Percentiles rank a stretch among this genome's conserved stretches.
Evolutionary conservation across 208 protist genomes (phyloP).

Genomic region (Leptomonas pyrrhocoris): DNA sequence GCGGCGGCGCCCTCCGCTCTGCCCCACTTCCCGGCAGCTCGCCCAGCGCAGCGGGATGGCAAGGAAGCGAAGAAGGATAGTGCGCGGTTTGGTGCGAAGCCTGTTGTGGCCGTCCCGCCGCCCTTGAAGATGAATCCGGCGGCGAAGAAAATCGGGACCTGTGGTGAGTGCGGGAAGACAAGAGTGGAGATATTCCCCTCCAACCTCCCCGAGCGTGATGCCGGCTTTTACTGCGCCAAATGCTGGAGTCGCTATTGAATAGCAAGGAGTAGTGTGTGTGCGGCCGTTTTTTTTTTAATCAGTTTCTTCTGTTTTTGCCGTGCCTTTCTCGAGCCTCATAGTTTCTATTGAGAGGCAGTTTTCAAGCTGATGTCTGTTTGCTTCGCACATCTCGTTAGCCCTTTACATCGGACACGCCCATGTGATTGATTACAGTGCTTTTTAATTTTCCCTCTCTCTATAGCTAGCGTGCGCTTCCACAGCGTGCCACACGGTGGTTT

Average conservation of each 20-base stretch:
- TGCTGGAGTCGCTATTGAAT: slow-evolving; percentile 9
- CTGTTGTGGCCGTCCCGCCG: not conserved
- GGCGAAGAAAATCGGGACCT: slow-evolving; percentile 1
- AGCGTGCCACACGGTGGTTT: no score
- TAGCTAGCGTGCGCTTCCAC: no score
- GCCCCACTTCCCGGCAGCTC: not conserved
- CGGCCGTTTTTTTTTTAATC: not conserved
- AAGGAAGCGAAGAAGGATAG: not conserved
- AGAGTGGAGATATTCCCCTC: slow-evolving; percentile 9
- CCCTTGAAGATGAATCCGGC: slow-evolving; percentile 2
- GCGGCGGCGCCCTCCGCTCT: not conserved
- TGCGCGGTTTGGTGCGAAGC: not conserved
- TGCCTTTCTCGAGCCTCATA: no score
- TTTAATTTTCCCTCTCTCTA: no score
- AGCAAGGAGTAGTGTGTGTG: not conserved
- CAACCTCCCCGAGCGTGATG: not conserved
- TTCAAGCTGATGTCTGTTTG: not conserved
- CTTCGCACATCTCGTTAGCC: not conserved
- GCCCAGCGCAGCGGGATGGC: not conserved
- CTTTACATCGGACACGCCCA: no score
- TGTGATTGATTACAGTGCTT: no score
- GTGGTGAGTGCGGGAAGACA: slow-evolving; percentile 1
- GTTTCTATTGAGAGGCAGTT: no score
- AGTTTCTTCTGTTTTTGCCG: no score
- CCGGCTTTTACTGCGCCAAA: slow-evolving; percentile 20